These are phyloP conservation scores for Periconia sp. DNA, from an alignment of 2,329 filamentous ascomycete species.

Conservation along the genomic window DNA sequence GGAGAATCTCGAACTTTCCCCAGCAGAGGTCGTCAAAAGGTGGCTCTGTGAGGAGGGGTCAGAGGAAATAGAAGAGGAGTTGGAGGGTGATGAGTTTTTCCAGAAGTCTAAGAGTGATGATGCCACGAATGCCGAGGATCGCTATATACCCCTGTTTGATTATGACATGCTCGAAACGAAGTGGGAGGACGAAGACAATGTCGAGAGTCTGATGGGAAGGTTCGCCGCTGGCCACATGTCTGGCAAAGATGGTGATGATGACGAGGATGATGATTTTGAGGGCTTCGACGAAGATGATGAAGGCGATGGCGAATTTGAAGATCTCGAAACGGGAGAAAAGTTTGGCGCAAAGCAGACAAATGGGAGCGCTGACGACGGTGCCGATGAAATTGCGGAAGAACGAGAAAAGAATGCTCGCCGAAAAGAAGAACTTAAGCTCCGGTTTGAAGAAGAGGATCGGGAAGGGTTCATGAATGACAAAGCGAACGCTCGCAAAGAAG, in stretches of 20 bases:
- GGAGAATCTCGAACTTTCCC: slow-evolving; percentile 81
- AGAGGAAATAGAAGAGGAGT: slow-evolving; percentile 60
- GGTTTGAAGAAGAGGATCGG: slow-evolving; percentile 97
- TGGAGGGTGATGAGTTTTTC: slow-evolving; percentile 70
- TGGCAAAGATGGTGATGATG: slow-evolving; percentile 41
- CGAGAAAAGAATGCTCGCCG: slow-evolving; percentile 86
- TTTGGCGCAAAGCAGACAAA: slow-evolving; percentile 50
- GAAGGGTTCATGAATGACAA: slow-evolving; percentile 95
- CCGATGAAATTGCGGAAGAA: slow-evolving; percentile 76
- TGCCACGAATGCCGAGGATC: slow-evolving; percentile 68
- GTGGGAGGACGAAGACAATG: slow-evolving; percentile 80
- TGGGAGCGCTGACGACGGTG: slow-evolving; percentile 51
- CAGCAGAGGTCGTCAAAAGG: slow-evolving; percentile 74
- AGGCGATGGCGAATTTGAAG: slow-evolving; percentile 83
- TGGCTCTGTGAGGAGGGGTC: slow-evolving; percentile 75
- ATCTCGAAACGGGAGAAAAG: slow-evolving; percentile 78
- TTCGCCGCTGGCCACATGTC: slow-evolving; percentile 76
- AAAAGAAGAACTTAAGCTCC: slow-evolving; percentile 91
- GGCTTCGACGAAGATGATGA: slow-evolving; percentile 65
- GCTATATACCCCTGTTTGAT: slow-evolving; percentile 78
- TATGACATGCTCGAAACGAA: slow-evolving; percentile 82
- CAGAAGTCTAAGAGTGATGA: slow-evolving; percentile 60
- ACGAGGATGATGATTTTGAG: slow-evolving; percentile 62
- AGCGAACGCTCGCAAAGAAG: slow-evolving; percentile 73
- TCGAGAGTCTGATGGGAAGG: slow-evolving; percentile 74